These are phyloP conservation scores for Lentinula edodes DNA, from an alignment of 768 basidiomycete genomes.

Conservation along the genomic window DNA sequence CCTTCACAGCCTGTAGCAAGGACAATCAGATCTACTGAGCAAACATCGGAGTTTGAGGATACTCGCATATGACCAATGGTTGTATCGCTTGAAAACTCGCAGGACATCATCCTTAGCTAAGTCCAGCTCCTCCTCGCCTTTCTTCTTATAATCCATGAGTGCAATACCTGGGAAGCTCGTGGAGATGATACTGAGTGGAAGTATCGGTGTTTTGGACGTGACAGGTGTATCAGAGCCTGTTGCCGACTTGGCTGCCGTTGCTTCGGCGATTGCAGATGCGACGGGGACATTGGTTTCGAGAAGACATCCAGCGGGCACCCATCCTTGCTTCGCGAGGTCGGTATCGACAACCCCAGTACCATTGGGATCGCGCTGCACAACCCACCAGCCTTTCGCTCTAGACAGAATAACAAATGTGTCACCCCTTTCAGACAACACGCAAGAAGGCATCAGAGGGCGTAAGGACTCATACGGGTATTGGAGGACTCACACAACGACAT, in stretches of 20 bases:
- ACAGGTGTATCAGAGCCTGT: conserved; percentile 26
- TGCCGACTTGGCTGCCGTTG: conserved; percentile 54
- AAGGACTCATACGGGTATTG: background rate
- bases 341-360: conserved; percentile 76
- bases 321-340: conserved; percentile 81
- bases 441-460: background rate
- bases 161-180: conserved; percentile 96
- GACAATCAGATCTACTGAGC: conserved; percentile 11
- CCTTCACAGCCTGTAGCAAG: conserved; percentile 74
- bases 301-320: conserved; percentile 97
- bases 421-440: conserved; percentile 44
- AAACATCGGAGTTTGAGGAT: conserved; percentile 4
- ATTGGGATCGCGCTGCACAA: conserved; percentile 90
- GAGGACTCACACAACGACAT: conserved; percentile 85
- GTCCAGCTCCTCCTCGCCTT: conserved; percentile 89
- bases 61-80: conserved; percentile 92
- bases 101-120: conserved; percentile 84
- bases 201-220: conserved; percentile 64
- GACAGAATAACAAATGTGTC: conserved; percentile 92
- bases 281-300: conserved; percentile 92
- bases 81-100: conserved; percentile 95
- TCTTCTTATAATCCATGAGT: conserved; percentile 93
- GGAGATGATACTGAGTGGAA: conserved; percentile 90
- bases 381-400: conserved; percentile 98
- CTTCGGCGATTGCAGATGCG: conserved; percentile 80